phyloP scores from a whole-genome alignment of 805 yeast species.

The Wickerhamiella cacticola region DNA sequence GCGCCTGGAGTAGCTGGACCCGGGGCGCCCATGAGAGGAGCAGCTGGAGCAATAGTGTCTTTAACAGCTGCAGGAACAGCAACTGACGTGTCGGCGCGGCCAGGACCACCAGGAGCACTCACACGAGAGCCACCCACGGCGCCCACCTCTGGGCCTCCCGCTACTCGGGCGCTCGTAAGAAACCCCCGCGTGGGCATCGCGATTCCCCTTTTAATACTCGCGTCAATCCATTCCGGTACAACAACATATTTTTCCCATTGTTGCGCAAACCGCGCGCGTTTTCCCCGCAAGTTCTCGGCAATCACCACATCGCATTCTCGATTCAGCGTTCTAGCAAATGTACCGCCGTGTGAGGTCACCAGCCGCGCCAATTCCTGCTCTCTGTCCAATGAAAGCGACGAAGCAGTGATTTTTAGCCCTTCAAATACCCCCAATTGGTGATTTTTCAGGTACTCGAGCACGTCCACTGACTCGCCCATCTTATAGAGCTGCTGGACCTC shows the following conservation, averaged over 20 bases:
- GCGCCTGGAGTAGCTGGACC: too few relatives aligned
- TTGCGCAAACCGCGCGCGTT: conserved; percentile 31
- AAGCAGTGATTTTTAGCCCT: conserved; percentile 28
- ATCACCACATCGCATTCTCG: conserved; percentile 26
- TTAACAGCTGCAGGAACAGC: too few relatives aligned
- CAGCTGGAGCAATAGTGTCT: too few relatives aligned
- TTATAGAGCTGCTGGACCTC: conserved; percentile 42
- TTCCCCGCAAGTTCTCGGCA: conserved; percentile 25
- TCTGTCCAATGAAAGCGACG: conserved; percentile 28
- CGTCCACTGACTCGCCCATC: conserved; percentile 35
- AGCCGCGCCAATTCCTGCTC: conserved; percentile 22
- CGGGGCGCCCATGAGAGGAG: too few relatives aligned
- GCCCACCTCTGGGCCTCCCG: neutral
- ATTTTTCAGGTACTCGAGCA: conserved; percentile 20
- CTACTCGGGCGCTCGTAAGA: too few relatives aligned
- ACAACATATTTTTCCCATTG: conserved; percentile 33
- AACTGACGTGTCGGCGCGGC: too few relatives aligned
- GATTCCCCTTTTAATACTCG: conserved; percentile 27
- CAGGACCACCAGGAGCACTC: too few relatives aligned
- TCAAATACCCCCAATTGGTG: conserved; percentile 25
- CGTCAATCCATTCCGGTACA: conserved; percentile 35
- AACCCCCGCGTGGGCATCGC: conserved; percentile 15
- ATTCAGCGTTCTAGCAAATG: conserved; percentile 23
- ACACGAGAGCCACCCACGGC: neutral
- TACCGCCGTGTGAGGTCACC: conserved; percentile 30